Base-by-base conservation (phyloP, 768 basidiomycete species). In the Neoboletus magnificus region DNA sequence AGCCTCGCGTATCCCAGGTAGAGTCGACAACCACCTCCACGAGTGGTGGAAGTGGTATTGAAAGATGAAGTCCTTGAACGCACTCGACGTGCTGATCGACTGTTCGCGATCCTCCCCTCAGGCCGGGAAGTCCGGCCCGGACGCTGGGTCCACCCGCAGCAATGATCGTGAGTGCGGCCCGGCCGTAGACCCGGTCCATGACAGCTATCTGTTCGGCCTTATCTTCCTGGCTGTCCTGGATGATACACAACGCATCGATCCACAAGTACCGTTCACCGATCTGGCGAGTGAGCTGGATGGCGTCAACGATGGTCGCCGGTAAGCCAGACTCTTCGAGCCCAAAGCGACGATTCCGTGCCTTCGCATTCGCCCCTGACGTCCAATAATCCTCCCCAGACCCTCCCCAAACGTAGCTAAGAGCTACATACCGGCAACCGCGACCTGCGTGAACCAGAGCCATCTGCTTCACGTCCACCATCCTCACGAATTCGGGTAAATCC, bases 191-290 rank as follows among this genome's bases (percentile, higher is more conserved):
- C 12, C 25, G 44, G 23, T 63, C 61, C 66, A 66, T 66, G 11
- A 55, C 16, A 22, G 51, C 23, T 25, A 67, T 52, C 42, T 67
- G 64, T 8, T 5, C 25, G 15, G 15, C 30, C 54, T 63, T 65
- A 18, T 68, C 66, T 8, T 55, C 55, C 8, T n/a, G 22, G 15
- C 45, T 59, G 47, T 66, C 66, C 36, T 68, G 67, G 32, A 57
- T 50, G 52, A 69, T 62, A 22, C 66, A 68, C 10, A 68, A 41
- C 2, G 58, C 56, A 36, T 69, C 66, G 5, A 69, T 29, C 66
- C 66, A 68, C 12, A 68, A 9, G 35, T 66, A 68, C 18, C 52
- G 66, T 55, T 62, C 56, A 8, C 65, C 60, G 11, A 69, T 36
- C 13, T 41, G 20, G 3, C 50, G 64, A n/a, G 55, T 51, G 23